Evolutionary conservation across 1,284 basidiomycete genomes (phyloP).

Genomic region (Apiotrichum porosum): DNA sequence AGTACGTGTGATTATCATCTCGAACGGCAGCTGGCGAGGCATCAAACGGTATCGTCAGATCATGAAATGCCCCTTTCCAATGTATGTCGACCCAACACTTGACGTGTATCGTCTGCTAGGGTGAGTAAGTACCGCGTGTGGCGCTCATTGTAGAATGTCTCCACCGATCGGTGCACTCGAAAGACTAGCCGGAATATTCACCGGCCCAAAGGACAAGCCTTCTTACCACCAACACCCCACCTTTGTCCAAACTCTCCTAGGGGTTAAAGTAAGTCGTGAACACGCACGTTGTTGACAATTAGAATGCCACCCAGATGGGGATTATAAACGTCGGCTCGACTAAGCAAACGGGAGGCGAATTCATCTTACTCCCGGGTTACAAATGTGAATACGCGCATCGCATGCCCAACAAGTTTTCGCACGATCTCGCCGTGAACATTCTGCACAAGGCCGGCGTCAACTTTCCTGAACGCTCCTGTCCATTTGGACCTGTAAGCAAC

Average conservation of each 20-base stretch:
- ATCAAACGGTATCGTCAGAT: constrained; percentile 44
- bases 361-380: constrained; percentile 31
- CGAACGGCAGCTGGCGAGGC: constrained; percentile 43
- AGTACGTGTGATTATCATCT: constrained; percentile 40
- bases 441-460: background rate
- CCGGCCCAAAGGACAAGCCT: background rate
- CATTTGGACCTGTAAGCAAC: too few relatives aligned
- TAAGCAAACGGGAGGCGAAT: constrained; percentile 47
- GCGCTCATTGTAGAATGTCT: background rate
- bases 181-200: background rate
- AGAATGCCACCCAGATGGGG: background rate
- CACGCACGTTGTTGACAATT: background rate
- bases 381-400: constrained; percentile 42
- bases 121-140: background rate
- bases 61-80: constrained; percentile 42
- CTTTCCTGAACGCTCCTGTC: constrained; percentile 4
- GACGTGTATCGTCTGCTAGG: background rate
- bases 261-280: background rate
- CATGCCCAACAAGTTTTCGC: constrained; percentile 34
- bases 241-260: background rate
- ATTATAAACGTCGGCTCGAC: constrained; percentile 4
- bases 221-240: background rate
- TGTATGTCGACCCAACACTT: constrained; percentile 34
- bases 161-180: background rate
- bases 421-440: background rate